Conservation (phyloP, 108 stramenopile genomes). For the Nitzschia palea region DNA sequence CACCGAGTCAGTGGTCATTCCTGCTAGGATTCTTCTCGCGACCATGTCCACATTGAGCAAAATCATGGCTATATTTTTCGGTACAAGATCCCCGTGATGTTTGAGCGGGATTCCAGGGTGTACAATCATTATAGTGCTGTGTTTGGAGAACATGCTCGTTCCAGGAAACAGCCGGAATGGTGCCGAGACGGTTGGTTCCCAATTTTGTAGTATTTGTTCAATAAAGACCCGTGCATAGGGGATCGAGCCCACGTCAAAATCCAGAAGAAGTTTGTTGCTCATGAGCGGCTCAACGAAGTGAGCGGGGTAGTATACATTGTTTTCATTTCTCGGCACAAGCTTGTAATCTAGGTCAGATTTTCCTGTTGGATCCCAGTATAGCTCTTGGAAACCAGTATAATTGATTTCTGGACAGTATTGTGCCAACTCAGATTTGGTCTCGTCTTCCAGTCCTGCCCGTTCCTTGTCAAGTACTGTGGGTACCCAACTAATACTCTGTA, state of each 20-base stretch:
- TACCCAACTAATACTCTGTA: constrained; percentile 12
- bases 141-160: not conserved
- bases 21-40: not conserved
- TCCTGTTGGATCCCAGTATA: not conserved
- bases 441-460: constrained; percentile 24
- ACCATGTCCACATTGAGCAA: not conserved
- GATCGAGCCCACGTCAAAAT: constrained; percentile 2
- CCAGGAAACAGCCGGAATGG: not conserved
- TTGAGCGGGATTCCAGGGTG: constrained; percentile 18
- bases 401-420: constrained; percentile 28
- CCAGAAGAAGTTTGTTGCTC: not conserved
- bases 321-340: constrained; percentile 3
- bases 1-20: not conserved
- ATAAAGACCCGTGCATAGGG: not conserved
- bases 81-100: not conserved
- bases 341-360: constrained; percentile 11
- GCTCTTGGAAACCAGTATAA: constrained; percentile 27
- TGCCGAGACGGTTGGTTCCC: constrained; percentile 2
- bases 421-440: constrained; percentile 18
- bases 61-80: not conserved
- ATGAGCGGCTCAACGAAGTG: constrained; percentile 19
- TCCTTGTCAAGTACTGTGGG: constrained; percentile 28
- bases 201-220: not conserved
- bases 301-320: constrained; percentile 18
- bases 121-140: not conserved